Evolutionary conservation across 2,329 filamentous ascomycete genomes (phyloP).

Genomic region (Fonsecaea nubica): DNA sequence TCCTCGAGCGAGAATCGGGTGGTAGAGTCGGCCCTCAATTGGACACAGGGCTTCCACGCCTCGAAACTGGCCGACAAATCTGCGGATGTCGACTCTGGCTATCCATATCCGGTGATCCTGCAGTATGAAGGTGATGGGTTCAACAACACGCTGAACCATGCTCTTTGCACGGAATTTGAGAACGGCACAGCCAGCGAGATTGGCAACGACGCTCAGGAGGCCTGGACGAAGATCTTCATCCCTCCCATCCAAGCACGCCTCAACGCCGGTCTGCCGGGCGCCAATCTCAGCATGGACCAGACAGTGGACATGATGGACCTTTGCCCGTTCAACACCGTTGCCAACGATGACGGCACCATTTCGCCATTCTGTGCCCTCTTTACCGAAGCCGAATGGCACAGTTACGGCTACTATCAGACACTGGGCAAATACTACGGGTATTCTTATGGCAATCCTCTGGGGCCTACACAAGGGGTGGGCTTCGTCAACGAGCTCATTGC

Average conservation of each 20-base stretch:
- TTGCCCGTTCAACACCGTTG: slow-evolving; percentile 18
- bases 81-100: slow-evolving; percentile 3
- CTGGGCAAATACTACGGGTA: slow-evolving; percentile 20
- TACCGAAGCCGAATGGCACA: slow-evolving; percentile 13
- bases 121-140: slow-evolving; percentile 17
- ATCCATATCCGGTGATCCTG: slow-evolving; percentile 7
- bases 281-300: slow-evolving; percentile 16
- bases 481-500: slow-evolving; percentile 21
- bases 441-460: slow-evolving; percentile 19
- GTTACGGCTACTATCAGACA: slow-evolving; percentile 16
- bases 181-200: slow-evolving; percentile 12
- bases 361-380: slow-evolving; percentile 22
- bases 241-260: slow-evolving; percentile 13
- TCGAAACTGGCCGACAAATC: slow-evolving; percentile 11
- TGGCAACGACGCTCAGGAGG: slow-evolving; percentile 6
- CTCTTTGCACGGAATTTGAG: slow-evolving; percentile 15
- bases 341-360: slow-evolving; percentile 6
- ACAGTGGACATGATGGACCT: slow-evolving; percentile 21
- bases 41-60: slow-evolving; percentile 12
- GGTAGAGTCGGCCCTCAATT: slow-evolving; percentile 15
- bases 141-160: slow-evolving; percentile 21
- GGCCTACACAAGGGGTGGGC: slow-evolving; percentile 15
- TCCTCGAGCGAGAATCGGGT: slow-evolving; percentile 21
- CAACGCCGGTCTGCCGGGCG: slow-evolving; percentile 5
- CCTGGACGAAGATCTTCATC: slow-evolving; percentile 13